These are phyloP conservation scores for Apiotrichum sp. DNA, from an alignment of 1,284 basidiomycete species.

Conservation along the genomic window DNA sequence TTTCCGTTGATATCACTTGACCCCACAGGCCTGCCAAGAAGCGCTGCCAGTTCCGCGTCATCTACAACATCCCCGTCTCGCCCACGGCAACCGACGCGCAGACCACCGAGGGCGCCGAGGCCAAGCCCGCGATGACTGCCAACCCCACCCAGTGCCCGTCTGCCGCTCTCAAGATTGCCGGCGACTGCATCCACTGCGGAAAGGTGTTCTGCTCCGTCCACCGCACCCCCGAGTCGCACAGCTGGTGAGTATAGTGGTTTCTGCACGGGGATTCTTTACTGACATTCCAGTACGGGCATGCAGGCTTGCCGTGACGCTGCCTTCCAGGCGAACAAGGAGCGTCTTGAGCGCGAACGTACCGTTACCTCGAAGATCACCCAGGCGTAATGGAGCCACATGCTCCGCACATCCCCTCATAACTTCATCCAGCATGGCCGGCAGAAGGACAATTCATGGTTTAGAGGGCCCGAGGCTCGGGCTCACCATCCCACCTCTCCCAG, in stretches of 20 bases:
- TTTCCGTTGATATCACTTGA: too few relatives aligned
- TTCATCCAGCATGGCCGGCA: background rate
- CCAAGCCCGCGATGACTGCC: conserved; percentile 32
- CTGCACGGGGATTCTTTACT: background rate
- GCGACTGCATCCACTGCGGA: conserved; percentile 48
- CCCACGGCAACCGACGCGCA: conserved; percentile 11
- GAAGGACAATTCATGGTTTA: conserved; percentile 13
- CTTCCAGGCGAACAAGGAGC: conserved; percentile 49
- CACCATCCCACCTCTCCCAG: background rate
- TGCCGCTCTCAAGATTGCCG: conserved; percentile 44
- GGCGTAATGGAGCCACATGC: conserved; percentile 25
- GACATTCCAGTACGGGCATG: conserved; percentile 37
- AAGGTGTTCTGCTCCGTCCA: conserved; percentile 46
- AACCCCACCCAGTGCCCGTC: conserved; percentile 45
- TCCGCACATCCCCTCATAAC: background rate
- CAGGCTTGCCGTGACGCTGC: conserved; percentile 48
- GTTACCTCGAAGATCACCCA: conserved; percentile 46
- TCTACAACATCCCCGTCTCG: conserved; percentile 44
- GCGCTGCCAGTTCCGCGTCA: conserved; percentile 44
- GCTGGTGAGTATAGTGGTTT: conserved; percentile 39
- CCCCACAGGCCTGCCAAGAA: conserved; percentile 46
- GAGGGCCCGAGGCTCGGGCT: conserved; percentile 8
- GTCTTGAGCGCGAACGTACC: conserved; percentile 47
- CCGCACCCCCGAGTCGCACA: conserved; percentile 47
- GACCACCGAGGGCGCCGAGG: conserved; percentile 13